phyloP scores from a whole-genome alignment of 1,284 basidiomycete genomes.

The Vanrija sp. region DNA sequence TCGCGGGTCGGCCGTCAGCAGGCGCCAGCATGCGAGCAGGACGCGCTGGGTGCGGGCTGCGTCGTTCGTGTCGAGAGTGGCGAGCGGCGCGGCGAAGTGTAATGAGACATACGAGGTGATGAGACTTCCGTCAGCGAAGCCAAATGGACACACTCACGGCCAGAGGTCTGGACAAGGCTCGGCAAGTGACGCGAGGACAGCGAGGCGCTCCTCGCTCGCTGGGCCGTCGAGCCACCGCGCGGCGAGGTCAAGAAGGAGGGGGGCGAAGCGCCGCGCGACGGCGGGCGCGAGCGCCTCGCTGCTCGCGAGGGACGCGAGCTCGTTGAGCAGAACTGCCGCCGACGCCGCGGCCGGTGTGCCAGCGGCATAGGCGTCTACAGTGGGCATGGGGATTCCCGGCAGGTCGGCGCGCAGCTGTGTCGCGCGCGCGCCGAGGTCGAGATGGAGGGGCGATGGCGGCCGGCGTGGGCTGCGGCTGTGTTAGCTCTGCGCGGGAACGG shows the following conservation, averaged over 20 bases:
- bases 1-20: constrained; percentile 66
- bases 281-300: constrained; percentile 19
- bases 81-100: constrained; percentile 32
- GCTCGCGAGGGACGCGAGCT: constrained; percentile 22
- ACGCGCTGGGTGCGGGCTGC: constrained; percentile 57
- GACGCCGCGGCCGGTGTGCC: neutral
- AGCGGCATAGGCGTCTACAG: neutral
- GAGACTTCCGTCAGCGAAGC: constrained; percentile 16
- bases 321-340: constrained; percentile 22
- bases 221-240: constrained; percentile 34
- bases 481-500: too few relatives aligned
- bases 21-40: constrained; percentile 73
- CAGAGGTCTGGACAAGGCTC: constrained; percentile 38
- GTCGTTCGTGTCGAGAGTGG: constrained; percentile 42
- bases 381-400: neutral
- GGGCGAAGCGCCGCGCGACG: constrained; percentile 33
- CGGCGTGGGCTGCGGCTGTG: neutral
- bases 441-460: constrained; percentile 5
- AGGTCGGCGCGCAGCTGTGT: constrained; percentile 5
- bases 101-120: constrained; percentile 22
- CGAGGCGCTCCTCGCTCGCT: constrained; percentile 21
- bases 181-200: constrained; percentile 28
- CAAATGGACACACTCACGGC: constrained; percentile 29
- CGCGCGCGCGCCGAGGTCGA: constrained; percentile 8
- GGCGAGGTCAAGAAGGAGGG: constrained; percentile 36